phyloP scores from a whole-genome alignment of 2,329 filamentous ascomycete species.

The Ophiocordyceps unilateralis region DNA sequence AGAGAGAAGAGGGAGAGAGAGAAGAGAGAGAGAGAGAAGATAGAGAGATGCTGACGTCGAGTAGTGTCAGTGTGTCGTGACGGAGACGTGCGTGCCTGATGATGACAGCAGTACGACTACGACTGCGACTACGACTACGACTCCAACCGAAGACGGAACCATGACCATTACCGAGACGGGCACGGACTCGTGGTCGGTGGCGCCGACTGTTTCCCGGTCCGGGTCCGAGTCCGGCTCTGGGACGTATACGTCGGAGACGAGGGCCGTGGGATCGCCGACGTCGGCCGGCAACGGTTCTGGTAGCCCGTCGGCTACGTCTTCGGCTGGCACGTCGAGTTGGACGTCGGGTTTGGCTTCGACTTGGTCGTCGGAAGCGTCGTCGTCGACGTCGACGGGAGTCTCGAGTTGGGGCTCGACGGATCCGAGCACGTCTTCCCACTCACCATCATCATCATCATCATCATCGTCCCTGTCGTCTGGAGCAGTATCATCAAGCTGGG shows the following conservation, averaged over 20 bases:
- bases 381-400: not conserved
- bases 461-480: not conserved
- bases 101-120: not conserved
- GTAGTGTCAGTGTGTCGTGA: slow-evolving; percentile 13
- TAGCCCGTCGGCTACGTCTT: not conserved
- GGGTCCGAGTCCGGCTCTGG: not conserved
- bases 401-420: not conserved
- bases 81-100: not conserved
- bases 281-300: not conserved
- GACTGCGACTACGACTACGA: not conserved
- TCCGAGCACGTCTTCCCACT: not conserved
- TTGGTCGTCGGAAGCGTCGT: not conserved
- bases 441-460: not conserved
- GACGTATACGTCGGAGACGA: not conserved
- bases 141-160: not conserved
- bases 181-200: not conserved
- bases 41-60: not conserved
- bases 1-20: not conserved
- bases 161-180: not conserved
- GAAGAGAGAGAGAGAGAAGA: not conserved
- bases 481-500: not conserved
- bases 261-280: not conserved
- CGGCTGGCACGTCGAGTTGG: not conserved
- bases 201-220: not conserved
- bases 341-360: not conserved